A percentile compares a stretch with the other conserved stretches of the same genome.
Conservation (phyloP, 148 eudicot genomes). For the Linanthus parryae region DNA sequence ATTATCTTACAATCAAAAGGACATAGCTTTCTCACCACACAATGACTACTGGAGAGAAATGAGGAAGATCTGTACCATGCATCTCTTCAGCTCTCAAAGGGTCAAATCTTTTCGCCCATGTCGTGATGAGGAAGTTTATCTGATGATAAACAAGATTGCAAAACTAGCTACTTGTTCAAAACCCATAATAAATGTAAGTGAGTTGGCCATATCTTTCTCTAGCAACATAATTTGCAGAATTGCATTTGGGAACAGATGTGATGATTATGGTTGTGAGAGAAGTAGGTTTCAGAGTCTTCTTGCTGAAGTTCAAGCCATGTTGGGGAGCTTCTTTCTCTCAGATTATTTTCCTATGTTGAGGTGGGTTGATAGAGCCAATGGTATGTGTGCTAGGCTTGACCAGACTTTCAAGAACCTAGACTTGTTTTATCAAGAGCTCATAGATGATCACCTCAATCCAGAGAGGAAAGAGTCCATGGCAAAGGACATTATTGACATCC, state of each 20-base stretch:
- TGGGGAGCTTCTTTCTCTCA: slow-evolving; percentile 3
- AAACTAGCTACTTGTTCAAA: not conserved
- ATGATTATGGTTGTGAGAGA: not conserved
- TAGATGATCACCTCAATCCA: no score
- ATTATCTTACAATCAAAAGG: slow-evolving; percentile 8
- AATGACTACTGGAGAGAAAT: slow-evolving; percentile 13
- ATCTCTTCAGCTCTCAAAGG: slow-evolving; percentile 4
- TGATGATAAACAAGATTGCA: not conserved
- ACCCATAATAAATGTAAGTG: slow-evolving; percentile 5
- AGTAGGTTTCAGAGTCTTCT: not conserved
- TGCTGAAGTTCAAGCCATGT: no score
- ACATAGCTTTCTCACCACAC: slow-evolving; percentile 8
- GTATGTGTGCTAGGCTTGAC: no score
- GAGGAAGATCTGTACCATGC: slow-evolving; percentile 7
- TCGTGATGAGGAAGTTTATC: slow-evolving; percentile 12
- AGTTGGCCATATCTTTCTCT: not conserved
- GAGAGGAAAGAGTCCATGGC: no score
- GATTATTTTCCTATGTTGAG: slow-evolving; percentile 9
- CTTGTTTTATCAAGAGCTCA: no score
- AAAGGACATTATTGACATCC: no score
- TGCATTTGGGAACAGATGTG: slow-evolving; percentile 9
- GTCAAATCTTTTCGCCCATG: slow-evolving; percentile 5
- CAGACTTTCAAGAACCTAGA: slow-evolving; percentile 1
- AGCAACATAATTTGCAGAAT: slow-evolving; percentile 6
- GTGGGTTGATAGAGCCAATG: slow-evolving; percentile 5